Percentiles rank a stretch among this genome's conserved stretches.
Evolutionary conservation across 23 red algal species (phyloP).

Genomic region (Agarophyton chilense): DNA sequence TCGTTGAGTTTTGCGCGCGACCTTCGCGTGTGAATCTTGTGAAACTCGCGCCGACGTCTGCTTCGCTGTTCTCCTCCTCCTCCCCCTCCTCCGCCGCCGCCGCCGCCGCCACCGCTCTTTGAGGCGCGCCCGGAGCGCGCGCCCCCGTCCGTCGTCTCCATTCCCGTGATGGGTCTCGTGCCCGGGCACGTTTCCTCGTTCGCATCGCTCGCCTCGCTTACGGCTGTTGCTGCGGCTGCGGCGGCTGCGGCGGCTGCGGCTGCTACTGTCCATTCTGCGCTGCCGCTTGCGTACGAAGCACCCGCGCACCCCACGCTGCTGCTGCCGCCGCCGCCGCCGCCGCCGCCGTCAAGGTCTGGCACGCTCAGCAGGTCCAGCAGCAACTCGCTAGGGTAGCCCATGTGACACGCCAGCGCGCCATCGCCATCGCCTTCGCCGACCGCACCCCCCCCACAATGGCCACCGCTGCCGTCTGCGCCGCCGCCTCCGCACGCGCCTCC

Average conservation of each 20-base stretch:
- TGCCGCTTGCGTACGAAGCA: too few relatives aligned
- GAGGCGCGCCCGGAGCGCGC: neutral
- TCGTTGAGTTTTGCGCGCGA: slow-evolving; percentile 75
- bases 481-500: neutral
- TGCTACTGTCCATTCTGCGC: too few relatives aligned
- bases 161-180: neutral
- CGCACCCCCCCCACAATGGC: too few relatives aligned
- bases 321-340: neutral
- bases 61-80: neutral
- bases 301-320: too few relatives aligned
- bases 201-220: too few relatives aligned
- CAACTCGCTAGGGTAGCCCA: neutral
- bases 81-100: neutral
- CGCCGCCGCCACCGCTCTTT: neutral
- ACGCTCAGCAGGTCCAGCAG: slow-evolving; percentile 8
- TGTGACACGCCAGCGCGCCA: neutral
- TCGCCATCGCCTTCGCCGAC: neutral
- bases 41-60: slow-evolving; percentile 31
- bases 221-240: too few relatives aligned
- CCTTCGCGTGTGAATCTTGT: slow-evolving; percentile 74
- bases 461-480: too few relatives aligned
- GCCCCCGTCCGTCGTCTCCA: neutral
- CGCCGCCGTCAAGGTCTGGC: neutral
- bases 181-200: too few relatives aligned
- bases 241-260: too few relatives aligned